Evolutionary conservation across 495 filamentous ascomycete genomes (phyloP).

Genomic region (Lophiostoma macrostomum): DNA sequence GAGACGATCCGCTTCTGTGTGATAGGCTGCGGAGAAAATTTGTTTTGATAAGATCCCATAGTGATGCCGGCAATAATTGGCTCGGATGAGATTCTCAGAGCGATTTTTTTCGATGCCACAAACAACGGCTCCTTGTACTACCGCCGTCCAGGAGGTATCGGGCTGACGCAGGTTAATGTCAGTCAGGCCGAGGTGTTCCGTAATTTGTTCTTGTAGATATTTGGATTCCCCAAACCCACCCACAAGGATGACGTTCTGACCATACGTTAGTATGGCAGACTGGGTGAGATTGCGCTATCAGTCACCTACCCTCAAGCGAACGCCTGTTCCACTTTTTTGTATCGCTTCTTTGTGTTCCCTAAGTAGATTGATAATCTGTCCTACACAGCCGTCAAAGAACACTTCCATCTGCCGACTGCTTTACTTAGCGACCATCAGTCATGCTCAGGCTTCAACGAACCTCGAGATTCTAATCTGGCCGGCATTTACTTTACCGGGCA

Average conservation of each 20-base stretch:
- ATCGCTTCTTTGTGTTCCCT: slow-evolving; percentile 14
- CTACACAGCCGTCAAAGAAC: slow-evolving; percentile 25
- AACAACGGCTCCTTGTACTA: slow-evolving; percentile 25
- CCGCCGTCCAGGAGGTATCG: slow-evolving; percentile 31
- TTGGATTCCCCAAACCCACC: slow-evolving; percentile 25
- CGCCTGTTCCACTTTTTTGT: too few species aligned
- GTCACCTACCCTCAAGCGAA: too few species aligned
- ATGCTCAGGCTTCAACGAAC: background rate
- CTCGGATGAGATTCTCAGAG: slow-evolving; percentile 3
- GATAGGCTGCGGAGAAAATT: slow-evolving; percentile 1
- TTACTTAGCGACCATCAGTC: background rate
- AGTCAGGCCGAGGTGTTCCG: slow-evolving; percentile 1
- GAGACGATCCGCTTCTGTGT: slow-evolving; percentile 1
- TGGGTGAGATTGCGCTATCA: too few species aligned
- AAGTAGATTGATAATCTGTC: slow-evolving; percentile 6
- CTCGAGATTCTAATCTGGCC: slow-evolving; percentile 21
- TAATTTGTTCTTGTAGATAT: slow-evolving; percentile 19
- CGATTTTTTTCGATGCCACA: slow-evolving; percentile 19
- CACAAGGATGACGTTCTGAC: slow-evolving; percentile 28
- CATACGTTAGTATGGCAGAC: slow-evolving; percentile 1
- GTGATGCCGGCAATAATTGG: slow-evolving; percentile 8
- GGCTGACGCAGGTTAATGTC: slow-evolving; percentile 19
- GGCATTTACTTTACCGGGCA: slow-evolving; percentile 13
- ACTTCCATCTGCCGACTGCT: slow-evolving; percentile 8
- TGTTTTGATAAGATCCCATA: slow-evolving; percentile 13